Base-by-base conservation (phyloP, 345 rosid genomes). In the Bruguiera gymnorhiza region DNA sequence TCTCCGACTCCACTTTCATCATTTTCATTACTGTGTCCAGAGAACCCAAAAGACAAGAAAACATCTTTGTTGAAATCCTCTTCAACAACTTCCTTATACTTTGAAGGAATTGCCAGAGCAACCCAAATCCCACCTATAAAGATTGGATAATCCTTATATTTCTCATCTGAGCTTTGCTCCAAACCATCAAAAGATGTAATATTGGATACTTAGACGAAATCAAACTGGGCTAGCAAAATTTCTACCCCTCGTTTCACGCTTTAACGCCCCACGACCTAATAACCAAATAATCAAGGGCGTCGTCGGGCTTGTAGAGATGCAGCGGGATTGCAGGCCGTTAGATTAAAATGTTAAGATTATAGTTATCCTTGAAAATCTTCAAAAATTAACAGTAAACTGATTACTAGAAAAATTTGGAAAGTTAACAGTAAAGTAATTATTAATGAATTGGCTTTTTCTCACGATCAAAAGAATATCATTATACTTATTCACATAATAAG, bases 221-320 rank as follows among this genome's bases (percentile, higher is more conserved):
- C 29, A 27, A 27, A 27, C 29, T 27, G 29, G 29, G 29, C 29
- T 27, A 1, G 29, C 29, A 27, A 58, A 75, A 95, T 68, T 90
- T 95, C 71, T 87, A 83, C 0, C 94, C 91, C 73, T 95, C 96
- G 71, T 89, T 91, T 59, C 73, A 79, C 1, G 97, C 97, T 73
- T 91, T 93, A 59, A 90, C 98, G 26, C 87, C 98, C 98, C 98
- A 93, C 7, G 96, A 89, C 0, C 99, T 98, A 27, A 96, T 88
- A 21, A 95, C 97, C n/a, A 95, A 23, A 80, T 68, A 95, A 77
- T 95, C 98, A 9, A 88, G 96, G 23, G 85, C 6, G 51, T 89
- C 94, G 1, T 84, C 85, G 1, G 84, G 78, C 3, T 37, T 54
- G 72, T 91, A 87, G 57, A 89, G 81, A 68, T 93, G 91, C 57